Evolutionary conservation across 2,329 filamentous ascomycete species (phyloP).

Genomic region (Botryosphaeria dothidea): DNA sequence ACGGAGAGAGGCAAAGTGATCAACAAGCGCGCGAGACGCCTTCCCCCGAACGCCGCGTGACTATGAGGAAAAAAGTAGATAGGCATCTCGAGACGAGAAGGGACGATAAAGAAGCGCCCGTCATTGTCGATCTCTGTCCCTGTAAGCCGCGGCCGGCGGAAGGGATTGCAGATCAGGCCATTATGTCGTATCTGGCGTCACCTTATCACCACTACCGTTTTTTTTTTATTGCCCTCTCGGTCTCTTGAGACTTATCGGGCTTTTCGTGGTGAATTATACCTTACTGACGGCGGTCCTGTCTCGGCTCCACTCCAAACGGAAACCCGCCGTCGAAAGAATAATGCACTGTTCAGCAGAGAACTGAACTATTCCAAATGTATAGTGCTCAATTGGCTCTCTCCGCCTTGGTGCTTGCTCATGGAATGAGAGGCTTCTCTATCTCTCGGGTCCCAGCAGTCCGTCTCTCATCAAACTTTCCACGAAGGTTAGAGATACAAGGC

Average conservation of each 20-base stretch:
- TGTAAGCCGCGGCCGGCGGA: too few species aligned
- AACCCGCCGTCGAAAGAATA: too few species aligned
- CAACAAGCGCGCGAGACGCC: not conserved
- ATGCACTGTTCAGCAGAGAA: too few species aligned
- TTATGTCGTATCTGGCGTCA: not conserved
- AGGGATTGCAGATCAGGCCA: not conserved
- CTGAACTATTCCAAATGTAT: too few species aligned
- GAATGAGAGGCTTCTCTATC: too few species aligned
- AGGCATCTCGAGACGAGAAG: not conserved
- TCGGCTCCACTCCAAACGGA: too few species aligned
- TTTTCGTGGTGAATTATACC: too few species aligned
- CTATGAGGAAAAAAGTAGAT: not conserved
- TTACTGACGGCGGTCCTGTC: too few species aligned
- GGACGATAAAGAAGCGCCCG: not conserved
- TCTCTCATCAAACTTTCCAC: not conserved
- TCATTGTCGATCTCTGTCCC: not conserved
- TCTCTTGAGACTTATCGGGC: not conserved
- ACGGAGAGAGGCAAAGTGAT: not conserved
- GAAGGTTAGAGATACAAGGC: constrained; percentile 3
- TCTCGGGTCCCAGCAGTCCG: too few species aligned
- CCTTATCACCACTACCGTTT: not conserved
- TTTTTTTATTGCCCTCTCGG: not conserved
- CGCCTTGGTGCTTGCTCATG: too few species aligned
- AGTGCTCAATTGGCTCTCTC: too few species aligned
- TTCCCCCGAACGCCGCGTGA: too few species aligned